Conservation (phyloP, 805 yeast species). For the Metschnikowia henanensis region DNA sequence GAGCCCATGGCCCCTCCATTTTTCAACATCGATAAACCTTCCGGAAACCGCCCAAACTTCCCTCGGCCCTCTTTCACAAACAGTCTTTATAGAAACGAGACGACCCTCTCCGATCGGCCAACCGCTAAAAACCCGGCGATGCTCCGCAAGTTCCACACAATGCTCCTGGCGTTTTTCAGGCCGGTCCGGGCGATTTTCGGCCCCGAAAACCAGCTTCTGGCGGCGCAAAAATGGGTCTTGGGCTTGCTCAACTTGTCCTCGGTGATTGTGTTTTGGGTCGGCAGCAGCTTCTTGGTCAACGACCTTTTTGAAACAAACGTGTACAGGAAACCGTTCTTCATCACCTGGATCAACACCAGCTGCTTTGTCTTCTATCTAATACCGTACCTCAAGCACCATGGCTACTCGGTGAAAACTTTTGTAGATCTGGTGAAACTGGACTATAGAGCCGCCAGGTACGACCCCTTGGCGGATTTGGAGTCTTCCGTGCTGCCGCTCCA, state of each 20-base stretch:
- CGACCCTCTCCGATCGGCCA: neutral
- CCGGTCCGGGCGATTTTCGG: slow-evolving; percentile 13
- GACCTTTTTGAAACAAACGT: slow-evolving; percentile 65
- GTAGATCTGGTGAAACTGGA: slow-evolving; percentile 23
- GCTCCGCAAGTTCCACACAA: slow-evolving; percentile 16
- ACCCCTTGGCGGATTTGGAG: slow-evolving; percentile 5
- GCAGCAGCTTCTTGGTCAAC: slow-evolving; percentile 83
- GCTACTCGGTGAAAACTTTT: slow-evolving; percentile 24
- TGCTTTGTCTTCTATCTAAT: slow-evolving; percentile 77
- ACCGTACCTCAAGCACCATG: slow-evolving; percentile 48
- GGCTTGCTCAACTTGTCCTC: slow-evolving; percentile 73
- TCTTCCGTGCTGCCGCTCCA: slow-evolving; percentile 5
- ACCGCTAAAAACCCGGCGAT: slow-evolving; percentile 1
- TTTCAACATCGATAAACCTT: too few relatives aligned
- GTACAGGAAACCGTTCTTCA: slow-evolving; percentile 87
- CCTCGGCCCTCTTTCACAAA: too few relatives aligned
- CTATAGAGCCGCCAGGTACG: slow-evolving; percentile 14
- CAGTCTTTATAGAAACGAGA: too few relatives aligned
- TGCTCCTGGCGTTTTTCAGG: slow-evolving; percentile 14
- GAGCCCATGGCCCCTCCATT: too few relatives aligned
- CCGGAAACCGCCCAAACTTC: neutral
- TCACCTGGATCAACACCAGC: slow-evolving; percentile 89
- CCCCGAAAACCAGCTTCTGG: slow-evolving; percentile 23
- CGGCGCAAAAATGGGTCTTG: slow-evolving; percentile 60
- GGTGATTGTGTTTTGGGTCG: slow-evolving; percentile 88